A percentile compares a stretch with the other conserved stretches of the same genome.
These are phyloP conservation scores for Pseudohalonectria lignicola DNA, from an alignment of 2,329 filamentous ascomycete species.

Conservation along the genomic window DNA sequence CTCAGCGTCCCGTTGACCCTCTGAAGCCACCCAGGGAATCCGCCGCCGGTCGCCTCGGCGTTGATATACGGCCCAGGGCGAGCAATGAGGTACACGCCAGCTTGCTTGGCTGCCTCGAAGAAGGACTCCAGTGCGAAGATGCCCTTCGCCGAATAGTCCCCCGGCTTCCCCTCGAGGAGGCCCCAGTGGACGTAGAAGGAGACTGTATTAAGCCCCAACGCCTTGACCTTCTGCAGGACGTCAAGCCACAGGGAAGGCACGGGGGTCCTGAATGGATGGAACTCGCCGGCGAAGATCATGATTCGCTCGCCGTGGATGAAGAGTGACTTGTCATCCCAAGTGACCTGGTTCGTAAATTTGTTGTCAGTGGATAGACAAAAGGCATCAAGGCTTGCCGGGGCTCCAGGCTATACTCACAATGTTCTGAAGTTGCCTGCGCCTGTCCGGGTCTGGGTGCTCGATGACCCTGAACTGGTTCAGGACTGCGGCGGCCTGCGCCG, in stretches of 20 bases:
- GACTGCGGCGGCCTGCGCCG: not conserved
- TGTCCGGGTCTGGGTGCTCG: not conserved
- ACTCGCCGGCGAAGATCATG: slow-evolving; percentile 62
- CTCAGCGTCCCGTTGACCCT: slow-evolving; percentile 54
- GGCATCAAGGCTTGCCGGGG: not conserved
- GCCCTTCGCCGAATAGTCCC: slow-evolving; percentile 58
- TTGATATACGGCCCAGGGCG: slow-evolving; percentile 68
- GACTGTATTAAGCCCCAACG: slow-evolving; percentile 67
- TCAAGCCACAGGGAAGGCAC: slow-evolving; percentile 27
- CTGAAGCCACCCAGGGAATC: slow-evolving; percentile 72
- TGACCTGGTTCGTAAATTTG: slow-evolving; percentile 27
- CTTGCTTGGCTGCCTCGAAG: slow-evolving; percentile 61
- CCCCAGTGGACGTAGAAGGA: slow-evolving; percentile 77
- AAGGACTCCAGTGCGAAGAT: slow-evolving; percentile 65
- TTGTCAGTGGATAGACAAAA: not conserved
- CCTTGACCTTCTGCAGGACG: slow-evolving; percentile 68
- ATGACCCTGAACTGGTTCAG: not conserved
- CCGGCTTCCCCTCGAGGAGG: slow-evolving; percentile 61
- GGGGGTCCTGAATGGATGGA: slow-evolving; percentile 53
- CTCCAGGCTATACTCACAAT: not conserved
- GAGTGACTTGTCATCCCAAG: slow-evolving; percentile 63
- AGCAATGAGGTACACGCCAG: slow-evolving; percentile 68
- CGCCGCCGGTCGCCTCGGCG: slow-evolving; percentile 64
- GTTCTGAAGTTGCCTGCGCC: not conserved
- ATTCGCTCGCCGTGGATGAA: slow-evolving; percentile 59